These are phyloP conservation scores for Tetracladium maxilliforme DNA, from an alignment of 2,329 filamentous ascomycete genomes.

Conservation along the genomic window DNA sequence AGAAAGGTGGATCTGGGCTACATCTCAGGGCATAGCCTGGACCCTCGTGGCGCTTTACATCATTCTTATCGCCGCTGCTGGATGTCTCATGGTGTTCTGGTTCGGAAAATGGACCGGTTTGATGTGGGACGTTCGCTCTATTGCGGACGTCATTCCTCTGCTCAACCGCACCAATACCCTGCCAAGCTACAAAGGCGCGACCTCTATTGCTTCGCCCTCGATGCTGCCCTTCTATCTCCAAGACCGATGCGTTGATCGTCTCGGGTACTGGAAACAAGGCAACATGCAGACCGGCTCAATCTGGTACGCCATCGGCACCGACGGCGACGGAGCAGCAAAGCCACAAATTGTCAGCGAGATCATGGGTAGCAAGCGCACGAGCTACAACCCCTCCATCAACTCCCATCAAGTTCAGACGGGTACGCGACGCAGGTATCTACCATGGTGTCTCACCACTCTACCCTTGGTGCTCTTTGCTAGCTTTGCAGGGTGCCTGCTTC, in stretches of 20 bases:
- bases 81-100: conserved; percentile 51
- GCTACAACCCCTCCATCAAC: too few relatives aligned
- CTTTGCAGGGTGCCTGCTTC: conserved; percentile 42
- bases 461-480: conserved; percentile 52
- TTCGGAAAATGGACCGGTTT: conserved; percentile 54
- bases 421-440: conserved; percentile 53
- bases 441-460: conserved; percentile 58
- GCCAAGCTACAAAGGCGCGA: conserved; percentile 54
- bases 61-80: conserved; percentile 41
- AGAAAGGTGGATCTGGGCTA: conserved; percentile 62
- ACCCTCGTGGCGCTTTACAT: conserved; percentile 60
- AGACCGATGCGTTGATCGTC: conserved; percentile 48
- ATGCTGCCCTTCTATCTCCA: conserved; percentile 37
- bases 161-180: conserved; percentile 70
- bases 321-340: conserved; percentile 32
- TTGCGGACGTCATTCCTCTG: conserved; percentile 69
- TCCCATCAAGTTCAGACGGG: too few relatives aligned
- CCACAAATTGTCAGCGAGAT: conserved; percentile 24
- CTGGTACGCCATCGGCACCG: conserved; percentile 69
- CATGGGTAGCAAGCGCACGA: conserved; percentile 4
- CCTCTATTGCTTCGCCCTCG: conserved; percentile 36
- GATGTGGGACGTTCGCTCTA: conserved; percentile 69
- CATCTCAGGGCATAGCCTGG: conserved; percentile 69
- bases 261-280: conserved; percentile 77
- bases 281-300: conserved; percentile 43